Evolutionary conservation across 371 early-diverging fungal genomes (phyloP).

Genomic region (Entomophthora muscae): DNA sequence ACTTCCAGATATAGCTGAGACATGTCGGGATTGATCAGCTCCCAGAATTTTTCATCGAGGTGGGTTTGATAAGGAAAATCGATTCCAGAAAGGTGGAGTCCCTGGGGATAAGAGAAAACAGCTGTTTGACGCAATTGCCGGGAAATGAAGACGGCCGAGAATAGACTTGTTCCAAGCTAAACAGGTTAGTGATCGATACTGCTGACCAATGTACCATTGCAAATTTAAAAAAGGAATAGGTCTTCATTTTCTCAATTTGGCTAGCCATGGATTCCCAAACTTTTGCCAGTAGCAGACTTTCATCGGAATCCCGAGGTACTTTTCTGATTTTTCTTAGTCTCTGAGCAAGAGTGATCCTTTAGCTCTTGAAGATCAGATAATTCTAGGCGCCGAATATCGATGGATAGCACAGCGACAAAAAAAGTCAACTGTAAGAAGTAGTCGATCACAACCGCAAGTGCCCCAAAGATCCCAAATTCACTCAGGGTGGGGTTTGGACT

Average conservation of each 20-base stretch:
- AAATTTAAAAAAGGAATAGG: neutral
- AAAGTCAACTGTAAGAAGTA: slow-evolving; percentile 53
- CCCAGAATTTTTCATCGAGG: slow-evolving; percentile 8
- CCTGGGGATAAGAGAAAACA: neutral
- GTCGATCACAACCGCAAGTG: slow-evolving; percentile 40
- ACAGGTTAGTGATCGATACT: neutral
- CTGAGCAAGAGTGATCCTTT: neutral
- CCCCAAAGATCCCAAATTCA: slow-evolving; percentile 49
- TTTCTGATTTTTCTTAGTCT: neutral
- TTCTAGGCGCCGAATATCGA: slow-evolving; percentile 56
- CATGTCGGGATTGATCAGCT: slow-evolving; percentile 6
- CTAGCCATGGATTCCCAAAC: neutral
- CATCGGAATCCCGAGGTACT: neutral
- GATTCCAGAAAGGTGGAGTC: neutral
- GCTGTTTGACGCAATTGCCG: neutral
- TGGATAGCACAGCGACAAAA: slow-evolving; percentile 43
- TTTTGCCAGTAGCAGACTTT: neutral
- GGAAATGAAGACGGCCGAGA: neutral
- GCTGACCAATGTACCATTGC: neutral
- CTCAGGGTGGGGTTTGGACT: slow-evolving; percentile 34
- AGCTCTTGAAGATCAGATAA: slow-evolving; percentile 13
- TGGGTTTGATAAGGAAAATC: neutral
- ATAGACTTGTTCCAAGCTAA: neutral
- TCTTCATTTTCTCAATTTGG: neutral
- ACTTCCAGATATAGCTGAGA: slow-evolving; percentile 8